These are phyloP conservation scores for Tulasnella sp. DNA, from an alignment of 768 basidiomycete species.

Conservation along the genomic window DNA sequence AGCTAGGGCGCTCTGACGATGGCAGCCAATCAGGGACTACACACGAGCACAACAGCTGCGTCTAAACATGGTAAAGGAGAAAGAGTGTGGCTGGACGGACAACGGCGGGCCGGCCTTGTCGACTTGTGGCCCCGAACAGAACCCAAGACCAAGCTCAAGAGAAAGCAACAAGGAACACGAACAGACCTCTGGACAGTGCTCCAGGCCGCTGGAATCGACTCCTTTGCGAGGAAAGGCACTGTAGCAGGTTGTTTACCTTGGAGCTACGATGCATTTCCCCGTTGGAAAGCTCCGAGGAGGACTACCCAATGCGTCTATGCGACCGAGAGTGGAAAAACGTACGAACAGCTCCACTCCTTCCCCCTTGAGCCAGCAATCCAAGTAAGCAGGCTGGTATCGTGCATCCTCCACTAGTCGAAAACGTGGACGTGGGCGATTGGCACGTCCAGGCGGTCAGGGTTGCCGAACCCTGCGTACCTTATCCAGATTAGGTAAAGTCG, in stretches of 20 bases:
- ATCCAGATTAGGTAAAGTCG: not conserved
- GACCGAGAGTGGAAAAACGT: not conserved
- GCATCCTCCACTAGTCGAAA: conserved; percentile 11
- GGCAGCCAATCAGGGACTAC: not conserved
- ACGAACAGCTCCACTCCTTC: not conserved
- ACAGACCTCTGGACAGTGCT: not conserved
- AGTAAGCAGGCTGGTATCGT: not conserved
- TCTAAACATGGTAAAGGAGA: not conserved
- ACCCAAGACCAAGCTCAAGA: not conserved
- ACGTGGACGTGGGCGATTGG: conserved; percentile 11
- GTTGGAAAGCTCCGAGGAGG: conserved; percentile 11
- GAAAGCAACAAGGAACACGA: conserved; percentile 10
- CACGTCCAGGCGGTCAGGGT: conserved; percentile 4
- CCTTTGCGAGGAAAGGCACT: not conserved
- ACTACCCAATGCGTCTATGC: not conserved
- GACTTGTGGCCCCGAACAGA: conserved; percentile 1
- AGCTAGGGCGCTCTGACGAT: not conserved
- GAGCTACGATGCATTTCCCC: conserved; percentile 6
- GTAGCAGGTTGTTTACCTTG: conserved; percentile 11
- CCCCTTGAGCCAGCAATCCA: not conserved
- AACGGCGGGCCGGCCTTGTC: not conserved
- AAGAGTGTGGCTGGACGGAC: not conserved
- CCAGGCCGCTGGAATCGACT: not conserved
- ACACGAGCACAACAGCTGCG: not conserved
- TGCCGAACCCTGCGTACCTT: not conserved